A percentile compares a stretch with the other conserved stretches of the same genome.
Evolutionary conservation across 208 protist species (phyloP).

Genomic region (Leptomonas seymouri): DNA sequence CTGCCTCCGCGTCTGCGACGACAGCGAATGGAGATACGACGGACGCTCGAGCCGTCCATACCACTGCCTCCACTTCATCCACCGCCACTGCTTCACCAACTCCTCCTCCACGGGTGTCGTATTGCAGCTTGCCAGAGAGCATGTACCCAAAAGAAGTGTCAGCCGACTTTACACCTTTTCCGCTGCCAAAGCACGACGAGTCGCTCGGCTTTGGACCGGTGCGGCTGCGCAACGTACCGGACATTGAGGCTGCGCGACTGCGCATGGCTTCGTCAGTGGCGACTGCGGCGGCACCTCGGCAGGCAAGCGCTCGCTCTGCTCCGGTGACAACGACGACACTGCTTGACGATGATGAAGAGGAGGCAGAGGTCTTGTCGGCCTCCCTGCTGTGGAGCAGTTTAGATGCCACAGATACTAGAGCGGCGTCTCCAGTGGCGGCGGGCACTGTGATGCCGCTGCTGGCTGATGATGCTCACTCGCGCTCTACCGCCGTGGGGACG

Average conservation of each 20-base stretch:
- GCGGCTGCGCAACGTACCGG: constrained; percentile 75
- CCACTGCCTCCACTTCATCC: not conserved
- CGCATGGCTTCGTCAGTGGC: constrained; percentile 36
- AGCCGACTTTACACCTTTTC: constrained; percentile 81
- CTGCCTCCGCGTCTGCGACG: not conserved
- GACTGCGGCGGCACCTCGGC: not conserved
- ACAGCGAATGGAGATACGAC: not conserved
- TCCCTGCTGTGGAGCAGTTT: constrained; percentile 7
- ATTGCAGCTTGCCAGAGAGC: constrained; percentile 48
- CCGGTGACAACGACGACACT: not conserved
- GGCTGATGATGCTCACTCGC: not conserved
- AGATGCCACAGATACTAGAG: too few relatives aligned
- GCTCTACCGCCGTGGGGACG: not conserved
- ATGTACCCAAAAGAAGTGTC: constrained; percentile 73
- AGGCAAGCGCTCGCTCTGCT: too few relatives aligned
- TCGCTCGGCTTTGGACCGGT: constrained; percentile 81
- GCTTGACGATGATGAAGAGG: not conserved
- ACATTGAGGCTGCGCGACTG: constrained; percentile 56
- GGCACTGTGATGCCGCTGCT: not conserved
- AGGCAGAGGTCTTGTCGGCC: not conserved
- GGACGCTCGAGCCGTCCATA: not conserved
- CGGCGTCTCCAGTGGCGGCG: not conserved
- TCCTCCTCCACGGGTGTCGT: constrained; percentile 22
- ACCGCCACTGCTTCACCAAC: not conserved
- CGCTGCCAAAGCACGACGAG: constrained; percentile 82